Conservation (phyloP, 2,329 filamentous ascomycete species). For the Penicillium nordicum region DNA sequence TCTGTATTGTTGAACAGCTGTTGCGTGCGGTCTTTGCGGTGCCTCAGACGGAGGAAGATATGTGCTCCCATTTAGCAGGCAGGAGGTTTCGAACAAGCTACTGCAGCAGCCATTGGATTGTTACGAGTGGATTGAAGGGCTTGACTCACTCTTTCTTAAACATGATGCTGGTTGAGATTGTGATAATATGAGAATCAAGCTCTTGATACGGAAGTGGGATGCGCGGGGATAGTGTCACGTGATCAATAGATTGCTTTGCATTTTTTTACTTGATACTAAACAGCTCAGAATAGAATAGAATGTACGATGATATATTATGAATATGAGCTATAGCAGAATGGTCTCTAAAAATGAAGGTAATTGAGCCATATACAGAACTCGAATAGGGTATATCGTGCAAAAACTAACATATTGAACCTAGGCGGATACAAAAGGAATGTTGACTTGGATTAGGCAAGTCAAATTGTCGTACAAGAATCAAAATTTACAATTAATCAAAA, state of each 20-base stretch:
- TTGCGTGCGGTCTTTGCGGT: not conserved
- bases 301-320: not conserved
- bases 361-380: not conserved
- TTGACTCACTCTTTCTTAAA: constrained; percentile 83
- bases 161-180: constrained; percentile 52
- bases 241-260: not conserved
- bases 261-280: constrained; percentile 13
- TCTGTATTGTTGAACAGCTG: not conserved
- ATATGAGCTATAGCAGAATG: not conserved
- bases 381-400: not conserved
- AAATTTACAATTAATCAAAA: not conserved
- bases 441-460: not conserved
- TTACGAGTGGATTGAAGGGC: no score
- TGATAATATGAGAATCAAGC: constrained; percentile 6
- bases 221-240: constrained; percentile 25
- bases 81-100: not conserved
- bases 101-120: not conserved
- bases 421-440: not conserved
- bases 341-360: not conserved
- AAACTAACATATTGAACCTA: no score
- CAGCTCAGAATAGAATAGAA: not conserved
- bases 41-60: not conserved
- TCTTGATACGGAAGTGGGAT: constrained; percentile 22
- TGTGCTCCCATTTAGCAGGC: not conserved
- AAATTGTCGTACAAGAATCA: not conserved